A percentile compares a stretch with the other conserved stretches of the same genome.
These are phyloP conservation scores for Miscanthus sacchariflorus DNA, from an alignment of 202 grass and related monocot genomes.

Conservation along the genomic window DNA sequence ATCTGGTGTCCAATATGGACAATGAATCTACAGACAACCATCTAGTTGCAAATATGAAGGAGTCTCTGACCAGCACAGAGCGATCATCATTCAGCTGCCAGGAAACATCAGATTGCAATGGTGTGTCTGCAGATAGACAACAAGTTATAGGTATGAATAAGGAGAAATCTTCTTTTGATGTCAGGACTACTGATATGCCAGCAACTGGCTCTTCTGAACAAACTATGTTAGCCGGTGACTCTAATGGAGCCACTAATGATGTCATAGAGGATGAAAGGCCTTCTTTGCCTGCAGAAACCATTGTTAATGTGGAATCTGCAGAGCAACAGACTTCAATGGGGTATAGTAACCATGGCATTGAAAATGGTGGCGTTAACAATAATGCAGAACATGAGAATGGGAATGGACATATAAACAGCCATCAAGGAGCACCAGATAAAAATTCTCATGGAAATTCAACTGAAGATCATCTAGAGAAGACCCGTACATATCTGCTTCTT, in stretches of 20 bases:
- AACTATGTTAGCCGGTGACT: neutral
- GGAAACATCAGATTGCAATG: neutral
- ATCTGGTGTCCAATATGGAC: neutral
- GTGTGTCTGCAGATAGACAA: too few relatives aligned
- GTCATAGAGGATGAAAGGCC: neutral
- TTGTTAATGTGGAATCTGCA: neutral
- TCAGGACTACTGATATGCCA: neutral
- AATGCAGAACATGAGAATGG: conserved; percentile 15
- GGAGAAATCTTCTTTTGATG: neutral
- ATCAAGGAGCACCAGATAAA: neutral
- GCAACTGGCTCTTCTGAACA: neutral
- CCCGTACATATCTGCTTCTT: conserved; percentile 43
- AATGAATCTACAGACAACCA: neutral
- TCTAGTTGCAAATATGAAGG: neutral
- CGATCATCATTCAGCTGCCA: neutral
- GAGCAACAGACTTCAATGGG: neutral
- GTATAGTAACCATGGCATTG: neutral
- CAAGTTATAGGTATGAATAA: neutral
- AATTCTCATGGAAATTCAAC: neutral
- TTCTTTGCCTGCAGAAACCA: conserved; percentile 19
- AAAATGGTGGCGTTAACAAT: neutral
- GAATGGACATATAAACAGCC: neutral
- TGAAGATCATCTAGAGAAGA: conserved; percentile 37
- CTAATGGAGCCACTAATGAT: neutral
- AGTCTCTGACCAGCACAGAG: neutral